A percentile compares a stretch with the other conserved stretches of the same genome.
These are phyloP conservation scores for Scenedesmus sp. DNA, from an alignment of 163 green algal species.

Conservation along the genomic window DNA sequence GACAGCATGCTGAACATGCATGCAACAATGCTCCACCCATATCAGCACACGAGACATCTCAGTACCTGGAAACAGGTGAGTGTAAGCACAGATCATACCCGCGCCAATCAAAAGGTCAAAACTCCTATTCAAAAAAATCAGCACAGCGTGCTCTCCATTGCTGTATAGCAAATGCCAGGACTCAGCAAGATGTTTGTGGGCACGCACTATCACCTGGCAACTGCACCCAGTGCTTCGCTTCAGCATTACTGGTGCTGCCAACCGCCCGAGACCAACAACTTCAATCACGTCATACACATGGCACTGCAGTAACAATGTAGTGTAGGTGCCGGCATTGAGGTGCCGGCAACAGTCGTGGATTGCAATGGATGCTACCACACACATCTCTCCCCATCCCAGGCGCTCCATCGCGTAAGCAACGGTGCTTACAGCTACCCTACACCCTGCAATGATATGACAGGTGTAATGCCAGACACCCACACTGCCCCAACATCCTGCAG, in stretches of 20 bases:
- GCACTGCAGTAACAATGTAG: neutral
- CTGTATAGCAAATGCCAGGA: neutral
- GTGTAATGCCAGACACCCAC: neutral
- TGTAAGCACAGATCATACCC: neutral
- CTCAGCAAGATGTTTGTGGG: neutral
- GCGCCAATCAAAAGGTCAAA: too few relatives aligned
- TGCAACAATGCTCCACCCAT: neutral
- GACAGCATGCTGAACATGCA: neutral
- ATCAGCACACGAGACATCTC: neutral
- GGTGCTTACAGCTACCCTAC: neutral
- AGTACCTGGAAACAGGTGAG: neutral
- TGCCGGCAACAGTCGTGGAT: neutral
- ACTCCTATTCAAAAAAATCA: too few relatives aligned
- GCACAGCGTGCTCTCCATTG: neutral
- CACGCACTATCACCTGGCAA: neutral
- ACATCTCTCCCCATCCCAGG: neutral
- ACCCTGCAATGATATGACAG: neutral
- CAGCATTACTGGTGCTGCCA: too few relatives aligned
- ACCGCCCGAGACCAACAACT: neutral
- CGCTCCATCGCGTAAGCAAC: neutral
- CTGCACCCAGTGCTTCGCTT: neutral
- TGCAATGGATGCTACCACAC: conserved; percentile 14
- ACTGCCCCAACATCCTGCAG: neutral
- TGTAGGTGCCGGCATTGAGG: neutral
- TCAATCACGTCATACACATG: neutral